Percentiles rank a stretch among this genome's conserved stretches.
phyloP scores from a whole-genome alignment of 257 asterid genomes.

The Capsicum pubescens region DNA sequence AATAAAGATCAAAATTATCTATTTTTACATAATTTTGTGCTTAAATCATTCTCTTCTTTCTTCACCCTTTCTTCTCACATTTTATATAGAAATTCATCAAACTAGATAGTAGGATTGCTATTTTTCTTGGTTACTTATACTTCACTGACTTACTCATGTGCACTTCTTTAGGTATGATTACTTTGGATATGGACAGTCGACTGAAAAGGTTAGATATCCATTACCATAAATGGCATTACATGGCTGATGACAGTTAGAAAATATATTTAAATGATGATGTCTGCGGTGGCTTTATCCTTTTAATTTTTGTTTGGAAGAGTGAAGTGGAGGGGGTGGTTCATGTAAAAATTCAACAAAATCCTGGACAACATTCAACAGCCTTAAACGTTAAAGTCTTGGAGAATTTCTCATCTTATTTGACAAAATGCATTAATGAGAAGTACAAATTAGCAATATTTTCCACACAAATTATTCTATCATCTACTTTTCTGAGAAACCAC shows the following conservation, averaged over 20 bases:
- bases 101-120: background rate
- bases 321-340: background rate
- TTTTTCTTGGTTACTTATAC: background rate
- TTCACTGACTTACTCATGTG: conserved; percentile 35
- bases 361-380: background rate
- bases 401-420: background rate
- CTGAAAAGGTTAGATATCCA: conserved; percentile 85
- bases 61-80: background rate
- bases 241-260: background rate
- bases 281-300: background rate
- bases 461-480: background rate
- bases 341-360: background rate
- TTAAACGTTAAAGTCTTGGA: background rate
- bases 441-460: background rate
- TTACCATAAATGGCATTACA: background rate
- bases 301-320: background rate
- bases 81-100: background rate
- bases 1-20: background rate
- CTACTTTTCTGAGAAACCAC: background rate
- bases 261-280: background rate
- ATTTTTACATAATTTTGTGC: background rate
- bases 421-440: background rate
- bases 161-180: conserved; percentile 77
- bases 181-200: conserved; percentile 96
- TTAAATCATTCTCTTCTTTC: background rate